These are phyloP conservation scores for Exophiala dermatitidis DNA, from an alignment of 2,329 filamentous ascomycete species.

Conservation along the genomic window DNA sequence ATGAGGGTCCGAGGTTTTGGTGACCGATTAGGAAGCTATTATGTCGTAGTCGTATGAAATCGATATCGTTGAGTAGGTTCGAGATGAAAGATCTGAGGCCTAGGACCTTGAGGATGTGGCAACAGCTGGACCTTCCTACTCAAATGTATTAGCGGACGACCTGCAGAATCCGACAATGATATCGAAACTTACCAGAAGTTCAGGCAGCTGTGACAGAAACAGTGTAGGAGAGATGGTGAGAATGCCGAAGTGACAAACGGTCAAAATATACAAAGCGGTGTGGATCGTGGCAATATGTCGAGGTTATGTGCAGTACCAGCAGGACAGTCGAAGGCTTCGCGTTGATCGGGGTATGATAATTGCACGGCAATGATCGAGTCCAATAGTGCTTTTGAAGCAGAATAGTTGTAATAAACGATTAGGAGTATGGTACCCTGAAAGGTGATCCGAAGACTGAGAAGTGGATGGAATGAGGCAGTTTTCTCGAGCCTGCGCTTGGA, in stretches of 20 bases:
- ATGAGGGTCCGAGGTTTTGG: constrained; percentile 3
- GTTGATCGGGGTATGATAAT: constrained; percentile 15
- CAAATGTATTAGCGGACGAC: constrained; percentile 2
- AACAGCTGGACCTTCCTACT: constrained; percentile 12
- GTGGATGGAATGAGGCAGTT: not conserved
- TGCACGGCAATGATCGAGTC: constrained; percentile 23
- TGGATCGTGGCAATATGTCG: constrained; percentile 3
- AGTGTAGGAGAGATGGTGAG: constrained; percentile 4
- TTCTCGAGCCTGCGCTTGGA: not conserved
- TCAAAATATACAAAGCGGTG: constrained; percentile 18
- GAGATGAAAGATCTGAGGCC: not conserved
- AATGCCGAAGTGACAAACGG: constrained; percentile 5
- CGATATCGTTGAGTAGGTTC: constrained; percentile 1
- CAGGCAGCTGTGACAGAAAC: constrained; percentile 22
- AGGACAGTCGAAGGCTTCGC: constrained; percentile 10
- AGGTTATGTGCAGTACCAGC: constrained; percentile 4
- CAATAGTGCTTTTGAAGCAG: not conserved
- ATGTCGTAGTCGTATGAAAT: constrained; percentile 5
- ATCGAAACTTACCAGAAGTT: constrained; percentile 14
- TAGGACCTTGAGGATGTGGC: constrained; percentile 1
- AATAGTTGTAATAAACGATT: constrained; percentile 15
- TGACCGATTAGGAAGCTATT: constrained; percentile 17
- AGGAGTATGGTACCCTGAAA: constrained; percentile 10
- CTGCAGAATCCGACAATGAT: not conserved
- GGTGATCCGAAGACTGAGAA: not conserved